Evolutionary conservation across 192 early-diverging fungal species (phyloP).

Genomic region (Coemansia sp.): DNA sequence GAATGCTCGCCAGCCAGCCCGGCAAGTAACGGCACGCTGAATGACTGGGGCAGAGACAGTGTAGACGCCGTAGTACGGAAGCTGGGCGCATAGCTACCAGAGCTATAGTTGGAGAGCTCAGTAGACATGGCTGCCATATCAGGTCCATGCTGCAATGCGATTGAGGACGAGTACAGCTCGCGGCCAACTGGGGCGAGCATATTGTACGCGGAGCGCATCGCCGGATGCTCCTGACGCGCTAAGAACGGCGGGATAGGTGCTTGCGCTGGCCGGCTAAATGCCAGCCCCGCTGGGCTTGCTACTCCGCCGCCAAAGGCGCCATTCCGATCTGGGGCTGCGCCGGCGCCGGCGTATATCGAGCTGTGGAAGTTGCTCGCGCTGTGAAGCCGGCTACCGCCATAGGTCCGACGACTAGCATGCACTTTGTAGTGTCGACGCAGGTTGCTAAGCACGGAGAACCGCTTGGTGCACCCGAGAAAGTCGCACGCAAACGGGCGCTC

Average conservation of each 20-base stretch:
- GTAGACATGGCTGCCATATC: background rate
- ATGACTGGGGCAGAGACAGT: background rate
- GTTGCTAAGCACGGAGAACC: slow-evolving; percentile 80
- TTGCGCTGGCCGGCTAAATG: background rate
- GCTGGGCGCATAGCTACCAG: slow-evolving; percentile 5
- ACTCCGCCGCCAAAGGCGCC: background rate
- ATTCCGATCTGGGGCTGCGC: background rate
- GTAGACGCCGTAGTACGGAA: slow-evolving; percentile 4
- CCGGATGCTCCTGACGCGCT: background rate
- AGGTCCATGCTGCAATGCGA: background rate
- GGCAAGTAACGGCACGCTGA: background rate
- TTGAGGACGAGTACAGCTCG: background rate
- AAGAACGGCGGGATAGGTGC: background rate
- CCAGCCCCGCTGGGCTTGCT: background rate
- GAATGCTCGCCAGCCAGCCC: background rate
- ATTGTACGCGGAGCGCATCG: background rate
- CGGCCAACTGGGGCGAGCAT: background rate
- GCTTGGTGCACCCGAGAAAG: slow-evolving; percentile 61
- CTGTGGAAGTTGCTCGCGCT: background rate
- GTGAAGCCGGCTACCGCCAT: background rate
- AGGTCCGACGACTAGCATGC: slow-evolving; percentile 17
- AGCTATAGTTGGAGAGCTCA: background rate
- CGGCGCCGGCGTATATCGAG: background rate
- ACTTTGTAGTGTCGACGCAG: slow-evolving; percentile 68
- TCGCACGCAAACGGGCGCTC: slow-evolving; percentile 64